Evolutionary conservation across 1,284 basidiomycete genomes (phyloP).

Genomic region (Rhizoctonia solani): DNA sequence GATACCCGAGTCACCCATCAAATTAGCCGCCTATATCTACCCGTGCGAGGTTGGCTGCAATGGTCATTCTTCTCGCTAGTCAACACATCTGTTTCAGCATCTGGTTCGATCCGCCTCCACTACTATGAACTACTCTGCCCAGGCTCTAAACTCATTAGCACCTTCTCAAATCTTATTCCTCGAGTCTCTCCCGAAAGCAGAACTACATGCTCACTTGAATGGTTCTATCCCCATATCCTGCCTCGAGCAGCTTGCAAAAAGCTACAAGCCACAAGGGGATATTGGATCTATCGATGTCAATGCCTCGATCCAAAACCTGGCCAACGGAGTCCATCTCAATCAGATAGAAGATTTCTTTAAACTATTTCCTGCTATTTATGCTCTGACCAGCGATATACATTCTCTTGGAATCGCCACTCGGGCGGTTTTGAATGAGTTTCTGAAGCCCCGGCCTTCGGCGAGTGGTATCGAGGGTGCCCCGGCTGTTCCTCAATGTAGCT

Average conservation of each 20-base stretch:
- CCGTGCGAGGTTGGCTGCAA: too few species aligned
- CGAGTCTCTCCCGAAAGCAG: slow-evolving; percentile 68
- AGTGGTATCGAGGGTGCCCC: slow-evolving; percentile 42
- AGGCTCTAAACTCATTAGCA: slow-evolving; percentile 59
- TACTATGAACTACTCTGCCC: slow-evolving; percentile 37
- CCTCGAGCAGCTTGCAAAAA: slow-evolving; percentile 67
- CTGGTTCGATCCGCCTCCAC: background rate
- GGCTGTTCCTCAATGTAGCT: slow-evolving; percentile 58
- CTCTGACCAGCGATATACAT: slow-evolving; percentile 63
- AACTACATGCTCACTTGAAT: slow-evolving; percentile 81
- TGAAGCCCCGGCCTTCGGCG: slow-evolving; percentile 44
- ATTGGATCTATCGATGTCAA: slow-evolving; percentile 9
- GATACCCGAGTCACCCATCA: too few species aligned
- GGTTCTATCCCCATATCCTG: slow-evolving; percentile 72
- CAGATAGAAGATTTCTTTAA: slow-evolving; percentile 69
- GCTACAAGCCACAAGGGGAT: slow-evolving; percentile 45
- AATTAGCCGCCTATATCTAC: too few species aligned
- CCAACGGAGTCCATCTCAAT: slow-evolving; percentile 56
- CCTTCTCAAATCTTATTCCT: slow-evolving; percentile 61
- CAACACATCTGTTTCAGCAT: too few species aligned
- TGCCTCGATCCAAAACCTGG: slow-evolving; percentile 52
- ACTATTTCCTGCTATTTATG: slow-evolving; percentile 77
- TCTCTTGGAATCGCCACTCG: slow-evolving; percentile 59
- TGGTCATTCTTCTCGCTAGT: too few species aligned
- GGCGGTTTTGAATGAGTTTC: slow-evolving; percentile 66